phyloP scores from a whole-genome alignment of 2,329 filamentous ascomycete genomes.

The Magnaporthiopsis poae region DNA sequence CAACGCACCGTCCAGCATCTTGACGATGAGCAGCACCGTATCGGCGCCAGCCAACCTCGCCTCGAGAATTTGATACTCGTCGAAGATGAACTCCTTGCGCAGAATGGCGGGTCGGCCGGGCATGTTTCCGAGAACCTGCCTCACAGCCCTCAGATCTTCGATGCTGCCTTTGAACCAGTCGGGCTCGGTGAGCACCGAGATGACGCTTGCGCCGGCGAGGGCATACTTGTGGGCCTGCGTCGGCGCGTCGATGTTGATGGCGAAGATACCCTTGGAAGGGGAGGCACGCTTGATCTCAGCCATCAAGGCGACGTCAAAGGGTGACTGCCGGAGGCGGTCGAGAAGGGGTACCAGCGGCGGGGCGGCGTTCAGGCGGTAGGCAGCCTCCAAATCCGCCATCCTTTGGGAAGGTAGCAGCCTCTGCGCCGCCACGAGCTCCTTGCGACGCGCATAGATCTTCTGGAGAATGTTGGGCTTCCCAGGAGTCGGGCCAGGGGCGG shows the following conservation, averaged over 20 bases:
- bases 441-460: constrained; percentile 77
- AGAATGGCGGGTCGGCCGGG: constrained; percentile 84
- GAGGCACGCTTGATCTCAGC: constrained; percentile 96
- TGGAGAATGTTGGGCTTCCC: constrained; percentile 70
- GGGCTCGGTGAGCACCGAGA: constrained; percentile 95
- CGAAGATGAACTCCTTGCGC: constrained; percentile 94
- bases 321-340: constrained; percentile 66
- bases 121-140: constrained; percentile 82
- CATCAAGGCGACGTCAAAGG: constrained; percentile 85
- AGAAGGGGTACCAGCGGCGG: constrained; percentile 77
- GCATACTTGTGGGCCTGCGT: constrained; percentile 87
- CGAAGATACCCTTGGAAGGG: constrained; percentile 91
- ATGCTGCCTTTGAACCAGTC: constrained; percentile 99
- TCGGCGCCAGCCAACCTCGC: constrained; percentile 74
- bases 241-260: constrained; percentile 75
- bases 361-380: constrained; percentile 74
- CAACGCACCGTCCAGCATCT: constrained; percentile 76
- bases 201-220: constrained; percentile 86
- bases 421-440: constrained; percentile 64
- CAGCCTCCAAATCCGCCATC: constrained; percentile 71
- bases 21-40: constrained; percentile 90
- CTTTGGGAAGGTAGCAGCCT: constrained; percentile 78
- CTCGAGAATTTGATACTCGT: constrained; percentile 96
- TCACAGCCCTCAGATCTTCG: constrained; percentile 78
- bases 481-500: constrained; percentile 9